Percentiles rank a stretch among this genome's conserved stretches.
These are phyloP conservation scores for Hemerocallis citrina DNA, from an alignment of 106 monocot species.

Conservation along the genomic window DNA sequence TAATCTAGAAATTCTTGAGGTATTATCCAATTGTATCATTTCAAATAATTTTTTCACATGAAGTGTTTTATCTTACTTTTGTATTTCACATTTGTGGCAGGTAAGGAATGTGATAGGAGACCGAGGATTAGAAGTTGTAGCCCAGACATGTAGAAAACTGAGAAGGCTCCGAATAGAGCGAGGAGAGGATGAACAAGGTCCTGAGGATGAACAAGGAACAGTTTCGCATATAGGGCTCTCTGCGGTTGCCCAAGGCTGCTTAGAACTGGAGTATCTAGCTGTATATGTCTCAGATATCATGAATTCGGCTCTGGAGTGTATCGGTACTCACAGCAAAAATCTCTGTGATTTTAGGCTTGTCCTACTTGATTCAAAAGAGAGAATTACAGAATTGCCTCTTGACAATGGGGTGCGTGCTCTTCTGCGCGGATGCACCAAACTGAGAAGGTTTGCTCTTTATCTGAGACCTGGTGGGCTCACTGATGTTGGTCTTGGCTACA, in stretches of 20 bases:
- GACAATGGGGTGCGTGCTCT: conserved; percentile 81
- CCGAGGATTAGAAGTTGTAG: conserved; percentile 67
- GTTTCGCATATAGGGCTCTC: conserved; percentile 75
- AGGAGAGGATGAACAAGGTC: conserved; percentile 79
- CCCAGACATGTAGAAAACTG: conserved; percentile 60
- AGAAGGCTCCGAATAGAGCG: conserved; percentile 77
- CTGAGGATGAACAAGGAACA: conserved; percentile 84
- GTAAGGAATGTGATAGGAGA: conserved; percentile 88
- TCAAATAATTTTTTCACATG: too few relatives aligned
- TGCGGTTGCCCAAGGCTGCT: conserved; percentile 64
- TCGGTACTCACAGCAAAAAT: conserved; percentile 63
- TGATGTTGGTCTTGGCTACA: conserved; percentile 60
- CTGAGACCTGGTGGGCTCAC: conserved; percentile 71
- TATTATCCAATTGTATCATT: too few relatives aligned
- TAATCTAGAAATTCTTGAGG: conserved; percentile 85
- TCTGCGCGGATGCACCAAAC: conserved; percentile 63
- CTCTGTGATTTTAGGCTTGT: conserved; percentile 80
- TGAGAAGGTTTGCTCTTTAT: conserved; percentile 79
- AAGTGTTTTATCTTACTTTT: too few relatives aligned
- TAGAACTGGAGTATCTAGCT: conserved; percentile 71
- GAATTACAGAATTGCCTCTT: conserved; percentile 65
- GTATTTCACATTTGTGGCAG: conserved; percentile 21
- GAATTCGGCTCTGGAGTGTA: conserved; percentile 62
- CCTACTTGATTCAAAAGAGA: conserved; percentile 58
- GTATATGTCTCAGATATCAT: conserved; percentile 84